Evolutionary conservation across 73 alveolate genomes (phyloP).

Genomic region (Paramecium primaurelia): DNA sequence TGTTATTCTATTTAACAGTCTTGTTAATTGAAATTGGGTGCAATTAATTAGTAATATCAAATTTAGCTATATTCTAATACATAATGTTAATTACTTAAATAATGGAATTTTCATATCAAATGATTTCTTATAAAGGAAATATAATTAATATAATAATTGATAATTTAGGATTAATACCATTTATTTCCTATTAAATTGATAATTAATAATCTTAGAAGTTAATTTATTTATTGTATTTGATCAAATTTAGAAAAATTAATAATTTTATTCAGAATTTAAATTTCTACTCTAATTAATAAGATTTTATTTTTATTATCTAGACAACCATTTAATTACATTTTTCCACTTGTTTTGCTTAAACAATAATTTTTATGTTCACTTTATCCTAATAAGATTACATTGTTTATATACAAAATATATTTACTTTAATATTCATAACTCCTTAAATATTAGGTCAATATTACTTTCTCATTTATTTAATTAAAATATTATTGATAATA

Average conservation of each 20-base stretch:
- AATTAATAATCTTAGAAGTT: neutral
- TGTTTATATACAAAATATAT: neutral
- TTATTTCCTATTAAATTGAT: neutral
- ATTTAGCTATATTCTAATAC: neutral
- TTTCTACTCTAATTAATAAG: neutral
- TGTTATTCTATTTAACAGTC: neutral
- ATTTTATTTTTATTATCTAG: neutral
- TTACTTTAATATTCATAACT: neutral
- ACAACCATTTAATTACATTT: neutral
- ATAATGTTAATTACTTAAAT: neutral
- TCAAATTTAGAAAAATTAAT: neutral
- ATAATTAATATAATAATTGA: neutral
- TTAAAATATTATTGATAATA: neutral
- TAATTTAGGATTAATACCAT: neutral
- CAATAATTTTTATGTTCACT: neutral
- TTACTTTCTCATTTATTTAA: neutral
- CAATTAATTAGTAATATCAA: neutral
- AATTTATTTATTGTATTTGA: neutral
- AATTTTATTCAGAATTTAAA: neutral
- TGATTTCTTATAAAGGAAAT: neutral
- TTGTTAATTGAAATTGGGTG: neutral
- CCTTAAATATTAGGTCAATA: neutral
- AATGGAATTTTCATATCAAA: neutral
- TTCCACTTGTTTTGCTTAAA: neutral
- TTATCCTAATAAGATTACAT: neutral